These are phyloP conservation scores for Suhomyces emberorum DNA, from an alignment of 805 yeast genomes.

Conservation along the genomic window DNA sequence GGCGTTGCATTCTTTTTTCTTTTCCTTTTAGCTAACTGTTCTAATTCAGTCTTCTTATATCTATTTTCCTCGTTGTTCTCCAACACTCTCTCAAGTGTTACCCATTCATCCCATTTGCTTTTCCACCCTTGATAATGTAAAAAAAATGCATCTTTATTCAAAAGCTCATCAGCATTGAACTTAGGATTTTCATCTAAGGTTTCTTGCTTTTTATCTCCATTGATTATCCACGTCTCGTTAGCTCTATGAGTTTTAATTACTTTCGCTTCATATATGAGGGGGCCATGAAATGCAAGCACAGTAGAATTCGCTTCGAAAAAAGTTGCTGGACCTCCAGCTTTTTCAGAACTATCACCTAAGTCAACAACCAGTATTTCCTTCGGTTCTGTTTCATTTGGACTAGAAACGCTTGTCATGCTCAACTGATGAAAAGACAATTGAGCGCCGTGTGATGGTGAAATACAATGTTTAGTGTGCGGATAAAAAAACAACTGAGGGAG, in stretches of 20 bases:
- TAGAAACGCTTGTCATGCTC: not conserved
- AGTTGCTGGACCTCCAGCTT: too few species aligned
- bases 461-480: not conserved
- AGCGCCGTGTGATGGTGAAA: not conserved
- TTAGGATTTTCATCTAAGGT: slow-evolving; percentile 28
- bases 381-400: not conserved
- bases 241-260: slow-evolving; percentile 63
- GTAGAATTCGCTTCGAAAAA: slow-evolving; percentile 21
- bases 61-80: slow-evolving; percentile 68
- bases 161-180: slow-evolving; percentile 24
- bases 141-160: slow-evolving; percentile 46
- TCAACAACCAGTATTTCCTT: not conserved
- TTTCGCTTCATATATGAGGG: slow-evolving; percentile 85
- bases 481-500: slow-evolving; percentile 2
- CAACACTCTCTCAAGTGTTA: slow-evolving; percentile 62
- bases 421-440: not conserved
- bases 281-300: slow-evolving; percentile 83
- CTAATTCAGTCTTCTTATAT: slow-evolving; percentile 57
- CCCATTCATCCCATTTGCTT: slow-evolving; percentile 97
- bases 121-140: slow-evolving; percentile 97
- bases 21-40: slow-evolving; percentile 22
- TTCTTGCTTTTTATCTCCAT: slow-evolving; percentile 39
- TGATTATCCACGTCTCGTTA: slow-evolving; percentile 36
- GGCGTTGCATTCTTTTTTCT: slow-evolving; percentile 14
- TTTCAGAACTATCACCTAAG: too few species aligned